A percentile compares a stretch with the other conserved stretches of the same genome.
Evolutionary conservation across 805 yeast genomes (phyloP).

Genomic region (Grigorovia jiainica): DNA sequence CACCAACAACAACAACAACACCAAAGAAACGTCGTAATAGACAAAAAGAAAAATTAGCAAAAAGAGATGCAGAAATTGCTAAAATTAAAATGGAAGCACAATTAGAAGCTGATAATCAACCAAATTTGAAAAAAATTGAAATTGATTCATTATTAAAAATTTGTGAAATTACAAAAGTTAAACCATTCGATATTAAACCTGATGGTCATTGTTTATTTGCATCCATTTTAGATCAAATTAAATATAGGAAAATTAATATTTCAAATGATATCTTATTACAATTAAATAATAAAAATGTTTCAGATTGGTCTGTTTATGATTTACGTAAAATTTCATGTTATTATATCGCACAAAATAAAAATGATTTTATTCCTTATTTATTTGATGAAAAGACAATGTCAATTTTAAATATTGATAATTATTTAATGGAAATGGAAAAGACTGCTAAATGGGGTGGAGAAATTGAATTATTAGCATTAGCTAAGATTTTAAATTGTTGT

Average conservation of each 20-base stretch:
- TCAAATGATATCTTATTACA: neutral
- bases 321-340: constrained; percentile 58
- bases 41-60: constrained; percentile 74
- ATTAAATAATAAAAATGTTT: neutral
- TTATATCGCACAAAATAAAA: constrained; percentile 53
- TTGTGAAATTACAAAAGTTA: constrained; percentile 40
- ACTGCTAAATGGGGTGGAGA: constrained; percentile 97
- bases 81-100: constrained; percentile 57
- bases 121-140: constrained; percentile 67
- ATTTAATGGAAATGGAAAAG: constrained; percentile 55
- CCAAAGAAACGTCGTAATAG: constrained; percentile 52
- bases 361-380: constrained; percentile 71
- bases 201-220: constrained; percentile 94
- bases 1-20: constrained; percentile 8
- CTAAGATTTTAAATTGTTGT: constrained; percentile 61
- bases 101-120: constrained; percentile 54
- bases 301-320: constrained; percentile 25
- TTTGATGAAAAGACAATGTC: constrained; percentile 69
- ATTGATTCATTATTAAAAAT: constrained; percentile 50
- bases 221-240: constrained; percentile 71
- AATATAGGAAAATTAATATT: constrained; percentile 37
- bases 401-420: constrained; percentile 54
- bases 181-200: constrained; percentile 63
- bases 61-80: constrained; percentile 60
- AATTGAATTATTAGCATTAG: constrained; percentile 75